Conservation (phyloP, 192 early-diverging fungal genomes). For the Anaeromyces robustus region DNA sequence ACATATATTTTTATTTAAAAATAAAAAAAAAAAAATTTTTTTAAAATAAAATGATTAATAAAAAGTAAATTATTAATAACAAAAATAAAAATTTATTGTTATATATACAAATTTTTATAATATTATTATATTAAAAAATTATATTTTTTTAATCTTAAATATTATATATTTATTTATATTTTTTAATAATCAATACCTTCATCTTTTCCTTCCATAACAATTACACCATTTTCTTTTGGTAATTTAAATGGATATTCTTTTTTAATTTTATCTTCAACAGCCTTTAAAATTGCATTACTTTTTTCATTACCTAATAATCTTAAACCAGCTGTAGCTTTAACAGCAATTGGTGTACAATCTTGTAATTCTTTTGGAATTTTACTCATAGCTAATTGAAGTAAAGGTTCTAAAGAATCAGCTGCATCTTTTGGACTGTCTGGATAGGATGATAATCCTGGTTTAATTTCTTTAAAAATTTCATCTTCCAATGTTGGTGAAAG, state of each 20-base stretch:
- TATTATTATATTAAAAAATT: too few species aligned
- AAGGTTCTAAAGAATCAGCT: constrained; percentile 59
- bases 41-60: too few species aligned
- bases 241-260: constrained; percentile 61
- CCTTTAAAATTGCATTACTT: constrained; percentile 56
- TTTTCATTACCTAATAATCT: constrained; percentile 56
- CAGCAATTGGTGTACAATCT: constrained; percentile 72
- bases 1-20: too few species aligned
- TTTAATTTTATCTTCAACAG: constrained; percentile 48
- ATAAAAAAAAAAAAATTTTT: too few species aligned
- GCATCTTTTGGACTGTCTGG: constrained; percentile 53
- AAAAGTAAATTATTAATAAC: too few species aligned
- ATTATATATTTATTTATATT: too few species aligned
- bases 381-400: constrained; percentile 60
- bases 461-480: constrained; percentile 70
- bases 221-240: constrained; percentile 38
- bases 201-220: constrained; percentile 88
- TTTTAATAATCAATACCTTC: too few species aligned
- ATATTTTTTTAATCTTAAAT: too few species aligned
- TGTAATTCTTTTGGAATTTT: constrained; percentile 52
- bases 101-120: too few species aligned
- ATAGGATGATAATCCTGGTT: constrained; percentile 72
- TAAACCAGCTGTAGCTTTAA: constrained; percentile 93
- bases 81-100: too few species aligned
- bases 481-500: constrained; percentile 61